Conservation (phyloP, 148 eudicot genomes). For the Polygonum maritimum region DNA sequence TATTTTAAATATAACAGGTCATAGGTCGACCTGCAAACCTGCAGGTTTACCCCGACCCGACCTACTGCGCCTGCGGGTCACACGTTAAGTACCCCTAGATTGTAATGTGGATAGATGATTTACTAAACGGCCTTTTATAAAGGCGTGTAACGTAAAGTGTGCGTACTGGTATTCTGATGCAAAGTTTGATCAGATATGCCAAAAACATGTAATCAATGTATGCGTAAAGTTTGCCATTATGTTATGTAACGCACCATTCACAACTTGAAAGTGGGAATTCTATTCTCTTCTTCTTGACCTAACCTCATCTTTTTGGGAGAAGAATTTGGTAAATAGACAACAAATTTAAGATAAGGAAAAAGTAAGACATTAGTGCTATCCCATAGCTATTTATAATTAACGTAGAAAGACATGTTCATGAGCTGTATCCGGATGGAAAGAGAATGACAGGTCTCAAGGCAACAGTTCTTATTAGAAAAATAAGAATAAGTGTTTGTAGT, state of each 20-base stretch:
- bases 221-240: background rate
- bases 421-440: constrained; percentile 1
- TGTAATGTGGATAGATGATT: background rate
- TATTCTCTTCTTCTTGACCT: background rate
- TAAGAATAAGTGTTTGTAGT: background rate
- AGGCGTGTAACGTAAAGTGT: background rate
- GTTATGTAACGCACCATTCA: background rate
- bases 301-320: background rate
- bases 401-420: background rate
- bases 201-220: background rate
- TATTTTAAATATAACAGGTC: no score
- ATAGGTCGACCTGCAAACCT: no score
- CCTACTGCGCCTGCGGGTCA: no score
- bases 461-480: background rate
- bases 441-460: constrained; percentile 1
- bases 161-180: background rate
- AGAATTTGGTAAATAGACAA: background rate
- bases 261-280: background rate
- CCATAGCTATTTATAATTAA: background rate
- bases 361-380: background rate
- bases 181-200: constrained; percentile 2
- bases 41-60: no score
- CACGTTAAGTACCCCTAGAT: no score
- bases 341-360: background rate
- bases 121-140: background rate